Conservation (phyloP, 2,329 filamentous ascomycete genomes). For the Talaromyces atroroseus region DNA sequence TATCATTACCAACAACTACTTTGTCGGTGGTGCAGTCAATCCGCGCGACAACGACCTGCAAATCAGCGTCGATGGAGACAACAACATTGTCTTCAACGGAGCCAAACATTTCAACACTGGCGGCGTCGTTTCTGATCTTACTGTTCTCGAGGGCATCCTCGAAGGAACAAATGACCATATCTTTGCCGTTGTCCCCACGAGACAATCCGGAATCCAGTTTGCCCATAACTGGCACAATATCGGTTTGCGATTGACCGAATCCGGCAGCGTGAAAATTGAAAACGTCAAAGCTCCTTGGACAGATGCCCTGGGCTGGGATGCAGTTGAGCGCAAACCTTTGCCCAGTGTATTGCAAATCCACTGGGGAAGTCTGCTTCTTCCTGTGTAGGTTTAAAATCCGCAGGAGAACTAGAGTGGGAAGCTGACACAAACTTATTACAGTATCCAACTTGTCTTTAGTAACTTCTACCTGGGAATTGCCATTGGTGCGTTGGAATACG, state of each 20-base stretch:
- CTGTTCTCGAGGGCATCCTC: conserved; percentile 59
- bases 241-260: conserved; percentile 59
- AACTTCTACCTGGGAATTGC: conserved; percentile 64
- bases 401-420: too few relatives aligned
- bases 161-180: conserved; percentile 56
- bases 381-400: conserved; percentile 39
- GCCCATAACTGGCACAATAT: conserved; percentile 60
- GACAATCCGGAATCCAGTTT: conserved; percentile 52
- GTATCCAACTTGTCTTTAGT: conserved; percentile 60
- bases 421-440: conserved; percentile 18
- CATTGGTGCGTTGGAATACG: conserved; percentile 52
- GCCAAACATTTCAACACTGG: conserved; percentile 64
- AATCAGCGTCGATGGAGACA: conserved; percentile 51
- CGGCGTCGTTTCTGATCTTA: conserved; percentile 60
- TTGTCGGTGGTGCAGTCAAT: conserved; percentile 62
- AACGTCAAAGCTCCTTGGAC: conserved; percentile 54
- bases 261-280: conserved; percentile 56
- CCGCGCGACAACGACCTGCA: conserved; percentile 58
- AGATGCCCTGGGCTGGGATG: conserved; percentile 59
- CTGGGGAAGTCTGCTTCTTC: conserved; percentile 55
- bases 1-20: conserved; percentile 60
- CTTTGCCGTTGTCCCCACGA: conserved; percentile 56
- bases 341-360: conserved; percentile 45
- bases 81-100: conserved; percentile 56
- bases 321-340: conserved; percentile 33